These are phyloP conservation scores for Tripterygium wilfordii DNA, from an alignment of 177 flowering plant species.

Conservation along the genomic window DNA sequence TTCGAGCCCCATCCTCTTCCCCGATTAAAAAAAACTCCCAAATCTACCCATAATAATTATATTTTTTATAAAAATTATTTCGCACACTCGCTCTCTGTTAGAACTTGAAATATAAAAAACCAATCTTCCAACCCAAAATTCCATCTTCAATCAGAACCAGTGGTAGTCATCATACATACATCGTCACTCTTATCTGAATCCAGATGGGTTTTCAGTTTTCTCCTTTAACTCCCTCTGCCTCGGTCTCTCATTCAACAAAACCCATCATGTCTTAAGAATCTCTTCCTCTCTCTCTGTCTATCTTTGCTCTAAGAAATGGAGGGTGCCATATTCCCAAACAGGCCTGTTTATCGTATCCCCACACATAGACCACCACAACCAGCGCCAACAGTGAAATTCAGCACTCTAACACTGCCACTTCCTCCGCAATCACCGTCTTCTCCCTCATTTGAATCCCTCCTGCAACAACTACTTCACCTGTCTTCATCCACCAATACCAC, in stretches of 20 bases:
- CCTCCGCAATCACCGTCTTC: slow-evolving; percentile 41
- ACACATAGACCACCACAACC: slow-evolving; percentile 26
- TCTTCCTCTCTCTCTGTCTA: not conserved
- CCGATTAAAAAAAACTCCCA: too few relatives aligned
- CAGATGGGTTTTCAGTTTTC: too few relatives aligned
- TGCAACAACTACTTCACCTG: slow-evolving; percentile 59
- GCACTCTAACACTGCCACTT: slow-evolving; percentile 36
- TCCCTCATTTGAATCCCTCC: slow-evolving; percentile 56
- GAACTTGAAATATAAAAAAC: too few relatives aligned
- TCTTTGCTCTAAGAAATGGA: slow-evolving; percentile 13
- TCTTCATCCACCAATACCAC: slow-evolving; percentile 34
- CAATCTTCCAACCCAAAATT: too few relatives aligned
- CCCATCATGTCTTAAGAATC: not conserved
- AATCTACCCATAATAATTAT: too few relatives aligned
- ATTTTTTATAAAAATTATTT: too few relatives aligned
- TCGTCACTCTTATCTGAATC: too few relatives aligned
- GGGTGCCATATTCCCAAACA: slow-evolving; percentile 42
- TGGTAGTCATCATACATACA: too few relatives aligned
- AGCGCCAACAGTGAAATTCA: slow-evolving; percentile 37
- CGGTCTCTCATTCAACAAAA: not conserved
- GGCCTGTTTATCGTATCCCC: slow-evolving; percentile 38
- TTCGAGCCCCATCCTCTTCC: too few relatives aligned
- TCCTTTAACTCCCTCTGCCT: not conserved
- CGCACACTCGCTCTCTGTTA: too few relatives aligned
- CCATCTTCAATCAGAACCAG: too few relatives aligned